Percentiles rank a stretch among this genome's conserved stretches.
phyloP scores from a whole-genome alignment of 176 grass and related monocot genomes.

The Cenchrus fungigraminus region DNA sequence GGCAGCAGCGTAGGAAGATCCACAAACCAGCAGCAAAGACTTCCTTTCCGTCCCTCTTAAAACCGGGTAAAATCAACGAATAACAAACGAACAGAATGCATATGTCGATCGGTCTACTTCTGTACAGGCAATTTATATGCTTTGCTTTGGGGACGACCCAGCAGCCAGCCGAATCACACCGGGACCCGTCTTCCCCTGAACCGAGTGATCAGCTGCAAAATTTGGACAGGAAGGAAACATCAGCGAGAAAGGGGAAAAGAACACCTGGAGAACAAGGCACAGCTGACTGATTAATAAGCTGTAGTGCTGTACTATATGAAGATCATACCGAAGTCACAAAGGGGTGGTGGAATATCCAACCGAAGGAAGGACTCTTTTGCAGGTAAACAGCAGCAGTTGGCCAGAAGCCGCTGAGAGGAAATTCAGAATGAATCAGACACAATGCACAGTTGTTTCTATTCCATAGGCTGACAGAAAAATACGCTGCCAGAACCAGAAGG shows the following conservation, averaged over 20 bases:
- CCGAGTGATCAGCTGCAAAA: conserved; percentile 53
- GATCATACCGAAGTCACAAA: conserved; percentile 69
- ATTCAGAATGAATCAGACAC: conserved; percentile 33
- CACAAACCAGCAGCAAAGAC: conserved; percentile 1
- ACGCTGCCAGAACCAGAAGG: neutral
- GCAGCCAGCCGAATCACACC: conserved; percentile 39
- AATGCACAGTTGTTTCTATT: neutral
- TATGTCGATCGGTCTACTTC: conserved; percentile 7
- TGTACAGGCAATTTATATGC: conserved; percentile 38
- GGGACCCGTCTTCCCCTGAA: conserved; percentile 68
- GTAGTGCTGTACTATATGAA: neutral
- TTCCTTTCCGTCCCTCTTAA: neutral
- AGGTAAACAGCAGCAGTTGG: conserved; percentile 78
- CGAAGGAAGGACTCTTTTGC: conserved; percentile 67
- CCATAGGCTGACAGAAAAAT: neutral
- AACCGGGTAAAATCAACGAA: neutral
- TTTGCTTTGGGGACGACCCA: conserved; percentile 13
- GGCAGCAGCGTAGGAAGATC: conserved; percentile 9
- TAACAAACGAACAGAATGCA: conserved; percentile 22
- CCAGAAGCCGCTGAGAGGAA: conserved; percentile 78
- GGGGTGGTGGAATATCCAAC: conserved; percentile 89
- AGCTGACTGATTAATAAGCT: neutral
- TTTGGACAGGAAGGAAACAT: neutral
- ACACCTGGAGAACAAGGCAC: neutral
- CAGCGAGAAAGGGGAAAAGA: neutral